Evolutionary conservation across 2,329 filamentous ascomycete species (phyloP), one percentile per base, ranked within the genome.

Genomic region (Colletotrichum navitas): DNA sequence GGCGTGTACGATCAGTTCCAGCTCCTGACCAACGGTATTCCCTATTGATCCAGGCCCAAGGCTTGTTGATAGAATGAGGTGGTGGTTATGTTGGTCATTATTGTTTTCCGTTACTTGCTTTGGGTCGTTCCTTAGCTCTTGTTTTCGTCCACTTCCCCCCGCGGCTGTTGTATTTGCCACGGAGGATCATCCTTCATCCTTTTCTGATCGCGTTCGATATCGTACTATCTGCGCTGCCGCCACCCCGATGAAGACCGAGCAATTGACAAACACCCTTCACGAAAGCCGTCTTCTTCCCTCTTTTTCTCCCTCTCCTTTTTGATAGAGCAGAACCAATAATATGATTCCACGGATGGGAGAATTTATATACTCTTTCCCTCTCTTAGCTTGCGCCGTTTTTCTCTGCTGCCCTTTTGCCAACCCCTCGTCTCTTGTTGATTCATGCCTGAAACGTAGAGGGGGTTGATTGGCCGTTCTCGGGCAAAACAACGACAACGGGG

Each of bases 1-100:
- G 94, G 94, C 75, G 92, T 95, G 59, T 99, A 99, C 81, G 97
- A 99, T 83, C 94, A 97, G 81, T 99, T 98, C 87, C 96, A 99
- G 85, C 85, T 98, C 78, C 85, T 98, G 83, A 98, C 96, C 41
- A 98, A 99, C 79, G 96, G 95, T 8, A 99, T 99, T 81, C 96
- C 96, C 43, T 98, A 97, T 79, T 97, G 47, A 58, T 43, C 49
- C 7, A 12, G 24, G 29, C 5, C 32, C 21, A 16, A 16, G 1
- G n/a, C 45, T 24, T 47, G 21, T 24, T 47, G 21, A 24, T 7
- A 5, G 11, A 14, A 21, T 12, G n/a, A 26, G 34, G 47, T 26
- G 24, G n/a, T 51, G 24, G 47, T 26, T 6, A 11, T 18, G 26
- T 8, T 8, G 49, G 26, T 11, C 16, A 11, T 18, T 52, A 1